phyloP scores from a whole-genome alignment of 306 rosid genomes.

The Prunus padus region DNA sequence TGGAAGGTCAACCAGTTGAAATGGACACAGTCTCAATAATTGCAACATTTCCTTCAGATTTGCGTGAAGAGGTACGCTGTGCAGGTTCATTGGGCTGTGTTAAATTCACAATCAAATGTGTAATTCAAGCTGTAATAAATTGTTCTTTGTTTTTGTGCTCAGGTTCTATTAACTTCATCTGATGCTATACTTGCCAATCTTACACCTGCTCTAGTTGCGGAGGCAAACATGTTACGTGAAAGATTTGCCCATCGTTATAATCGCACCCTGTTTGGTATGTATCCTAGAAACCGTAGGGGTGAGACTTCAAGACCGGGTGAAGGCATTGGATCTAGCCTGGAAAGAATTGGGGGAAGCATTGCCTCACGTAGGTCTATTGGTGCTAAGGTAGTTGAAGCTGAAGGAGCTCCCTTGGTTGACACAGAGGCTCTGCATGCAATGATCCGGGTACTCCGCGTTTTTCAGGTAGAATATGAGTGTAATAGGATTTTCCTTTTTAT shows the following conservation, averaged over 20 bases:
- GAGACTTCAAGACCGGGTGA: constrained; percentile 82
- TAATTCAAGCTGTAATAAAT: neutral
- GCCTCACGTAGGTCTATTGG: constrained; percentile 75
- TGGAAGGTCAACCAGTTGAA: constrained; percentile 98
- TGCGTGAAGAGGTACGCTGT: constrained; percentile 83
- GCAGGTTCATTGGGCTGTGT: neutral
- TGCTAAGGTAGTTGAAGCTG: constrained; percentile 85
- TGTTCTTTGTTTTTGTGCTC: constrained; percentile 14
- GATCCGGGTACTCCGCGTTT: constrained; percentile 82
- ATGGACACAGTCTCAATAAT: constrained; percentile 98
- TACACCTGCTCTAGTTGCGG: constrained; percentile 97
- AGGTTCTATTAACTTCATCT: constrained; percentile 96
- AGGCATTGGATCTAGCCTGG: constrained; percentile 67
- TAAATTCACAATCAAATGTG: neutral
- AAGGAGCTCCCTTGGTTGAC: constrained; percentile 88
- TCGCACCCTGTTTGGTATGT: constrained; percentile 85
- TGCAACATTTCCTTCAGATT: constrained; percentile 95
- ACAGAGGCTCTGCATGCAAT: constrained; percentile 75
- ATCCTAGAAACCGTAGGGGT: constrained; percentile 93
- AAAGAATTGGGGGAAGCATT: constrained; percentile 56
- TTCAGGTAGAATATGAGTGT: constrained; percentile 58
- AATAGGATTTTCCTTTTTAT: constrained; percentile 8
- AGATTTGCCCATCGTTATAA: constrained; percentile 94
- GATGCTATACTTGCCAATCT: constrained; percentile 94
- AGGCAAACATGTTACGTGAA: constrained; percentile 94